Evolutionary conservation across 2,329 filamentous ascomycete genomes (phyloP), one percentile per base, ranked within the genome.

Genomic region (Knoxdaviesia proteae): DNA sequence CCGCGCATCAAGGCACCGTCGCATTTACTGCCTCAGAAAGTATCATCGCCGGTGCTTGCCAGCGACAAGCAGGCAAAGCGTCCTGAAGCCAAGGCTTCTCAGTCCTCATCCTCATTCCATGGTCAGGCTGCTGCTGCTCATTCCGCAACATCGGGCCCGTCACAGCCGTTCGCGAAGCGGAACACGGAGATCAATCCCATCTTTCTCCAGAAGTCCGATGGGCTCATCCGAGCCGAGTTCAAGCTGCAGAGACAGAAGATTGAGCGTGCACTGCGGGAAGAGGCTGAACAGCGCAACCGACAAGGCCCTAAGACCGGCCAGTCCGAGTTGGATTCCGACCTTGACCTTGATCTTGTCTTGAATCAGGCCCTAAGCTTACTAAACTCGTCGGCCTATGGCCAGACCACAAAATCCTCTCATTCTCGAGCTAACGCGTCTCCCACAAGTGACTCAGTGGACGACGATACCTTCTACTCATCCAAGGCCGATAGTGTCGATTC

Each of bases 381-480:
- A 55, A 75, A 78, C 58, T 76, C 76, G 44, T 67, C 77, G 11
- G 2, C 34, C 34, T 20, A 20, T 20, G 20, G 20, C 20, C 20
- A 20, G 20, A 36, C 34, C 11, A 36, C 34, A 9, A 36, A 9
- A 9, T 3, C 34, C 11, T 36, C 34, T 36, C 11, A 60, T 46
- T 50, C 51, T 58, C 61, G 56, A 61, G 60, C 64, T 66, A 69
- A 77, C 59, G 67, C 66, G 54, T 74, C 75, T 57, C 69, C 62
- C 49, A 61, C 71, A 54, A 81, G 69, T 69, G 83, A 88, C 58
- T 90, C 84, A 34, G 83, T 86, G 62, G 86, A 94, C 61, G 80
- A 92, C 57, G 86, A 92, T 55, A 90, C 86, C 36, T 93, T 93
- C 60, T 94, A 96, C 66, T 94, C 88, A 50, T 94, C 87, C 61